Evolutionary conservation across 805 yeast species (phyloP).

Genomic region (Saturnispora zaruensis): DNA sequence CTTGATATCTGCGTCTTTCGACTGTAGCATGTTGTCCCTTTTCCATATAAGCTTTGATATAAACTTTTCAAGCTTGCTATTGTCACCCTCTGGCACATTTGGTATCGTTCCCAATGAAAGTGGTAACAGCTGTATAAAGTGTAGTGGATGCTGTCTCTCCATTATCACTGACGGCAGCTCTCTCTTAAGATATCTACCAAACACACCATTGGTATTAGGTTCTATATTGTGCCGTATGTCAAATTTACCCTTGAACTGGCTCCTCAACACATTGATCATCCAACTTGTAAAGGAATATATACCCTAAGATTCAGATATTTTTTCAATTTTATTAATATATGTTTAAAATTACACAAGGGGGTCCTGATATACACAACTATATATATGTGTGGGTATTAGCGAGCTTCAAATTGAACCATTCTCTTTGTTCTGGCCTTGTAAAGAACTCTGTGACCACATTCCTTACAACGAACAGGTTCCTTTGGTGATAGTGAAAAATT

Average conservation of each 20-base stretch:
- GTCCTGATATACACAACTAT: not conserved
- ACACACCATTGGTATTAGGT: not conserved
- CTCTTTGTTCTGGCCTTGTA: conserved; percentile 96
- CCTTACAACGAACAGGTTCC: conserved; percentile 97
- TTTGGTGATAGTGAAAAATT: conserved; percentile 79
- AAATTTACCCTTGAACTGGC: not conserved
- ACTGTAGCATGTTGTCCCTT: not conserved
- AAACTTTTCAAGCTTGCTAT: not conserved
- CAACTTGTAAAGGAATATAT: not conserved
- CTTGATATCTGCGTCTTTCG: not conserved
- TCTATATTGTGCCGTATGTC: not conserved
- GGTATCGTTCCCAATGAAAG: not conserved
- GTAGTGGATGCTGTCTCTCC: not conserved
- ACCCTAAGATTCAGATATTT: not conserved
- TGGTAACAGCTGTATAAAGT: not conserved
- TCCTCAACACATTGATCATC: not conserved
- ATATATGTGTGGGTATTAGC: conserved; percentile 30
- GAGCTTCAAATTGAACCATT: conserved; percentile 85
- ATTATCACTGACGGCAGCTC: not conserved
- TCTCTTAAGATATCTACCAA: not conserved
- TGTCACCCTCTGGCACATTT: not conserved
- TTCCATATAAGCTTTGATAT: not conserved
- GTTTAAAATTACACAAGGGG: not conserved
- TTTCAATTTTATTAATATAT: not conserved
- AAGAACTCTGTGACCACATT: conserved; percentile 96